A percentile compares a stretch with the other conserved stretches of the same genome.
These are phyloP conservation scores for Auricularia cornea DNA, from an alignment of 768 basidiomycete species.

Conservation along the genomic window DNA sequence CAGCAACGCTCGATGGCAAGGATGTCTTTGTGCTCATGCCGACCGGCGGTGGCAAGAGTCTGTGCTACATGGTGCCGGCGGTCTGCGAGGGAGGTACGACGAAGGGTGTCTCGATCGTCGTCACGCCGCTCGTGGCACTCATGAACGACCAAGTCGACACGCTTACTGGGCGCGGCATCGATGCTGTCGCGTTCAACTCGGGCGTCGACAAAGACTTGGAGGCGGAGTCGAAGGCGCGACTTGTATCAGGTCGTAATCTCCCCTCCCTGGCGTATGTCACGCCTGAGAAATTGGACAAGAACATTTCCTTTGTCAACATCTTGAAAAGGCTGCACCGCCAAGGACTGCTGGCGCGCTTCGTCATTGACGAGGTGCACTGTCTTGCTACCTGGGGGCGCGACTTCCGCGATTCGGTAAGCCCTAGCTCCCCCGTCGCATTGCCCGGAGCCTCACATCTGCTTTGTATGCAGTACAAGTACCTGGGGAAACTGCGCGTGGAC, in stretches of 20 bases:
- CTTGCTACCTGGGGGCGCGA: constrained; percentile 92
- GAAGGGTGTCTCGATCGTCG: constrained; percentile 77
- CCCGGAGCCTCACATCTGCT: not conserved
- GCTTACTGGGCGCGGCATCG: constrained; percentile 53
- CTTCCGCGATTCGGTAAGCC: constrained; percentile 71
- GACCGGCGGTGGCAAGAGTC: constrained; percentile 87
- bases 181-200: constrained; percentile 63
- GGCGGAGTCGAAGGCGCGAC: constrained; percentile 33
- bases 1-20: constrained; percentile 63
- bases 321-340: constrained; percentile 49
- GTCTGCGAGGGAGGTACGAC: constrained; percentile 65
- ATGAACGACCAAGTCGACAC: constrained; percentile 84
- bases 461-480: constrained; percentile 49
- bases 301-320: constrained; percentile 43
- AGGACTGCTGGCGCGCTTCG: constrained; percentile 71
- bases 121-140: constrained; percentile 80
- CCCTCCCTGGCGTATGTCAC: constrained; percentile 80
- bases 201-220: constrained; percentile 31
- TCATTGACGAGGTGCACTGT: constrained; percentile 95
- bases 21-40: constrained; percentile 97
- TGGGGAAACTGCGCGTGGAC: constrained; percentile 59
- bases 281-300: constrained; percentile 78
- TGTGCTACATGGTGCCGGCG: constrained; percentile 73
- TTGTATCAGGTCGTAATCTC: constrained; percentile 35
- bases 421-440: not conserved